Evolutionary conservation across 768 basidiomycete species (phyloP).

Genomic region (Dioszegia aurantiaca): DNA sequence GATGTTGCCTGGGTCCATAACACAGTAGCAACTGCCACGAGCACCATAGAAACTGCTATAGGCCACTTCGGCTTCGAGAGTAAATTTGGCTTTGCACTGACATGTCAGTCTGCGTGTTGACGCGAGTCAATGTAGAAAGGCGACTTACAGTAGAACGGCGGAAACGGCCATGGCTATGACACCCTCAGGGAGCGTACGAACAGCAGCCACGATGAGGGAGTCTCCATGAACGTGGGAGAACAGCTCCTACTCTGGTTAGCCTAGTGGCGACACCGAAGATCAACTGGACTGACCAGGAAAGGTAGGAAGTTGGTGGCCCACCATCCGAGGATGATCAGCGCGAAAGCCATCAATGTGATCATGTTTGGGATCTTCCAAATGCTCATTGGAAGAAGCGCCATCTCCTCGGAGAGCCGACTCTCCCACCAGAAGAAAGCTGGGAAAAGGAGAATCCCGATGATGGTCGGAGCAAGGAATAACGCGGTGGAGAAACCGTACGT

Average conservation of each 20-base stretch:
- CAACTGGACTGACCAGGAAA: constrained; percentile 3
- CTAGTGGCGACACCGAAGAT: background rate
- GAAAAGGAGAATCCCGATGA: constrained; percentile 26
- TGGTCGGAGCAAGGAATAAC: constrained; percentile 27
- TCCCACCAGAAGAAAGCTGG: constrained; percentile 40
- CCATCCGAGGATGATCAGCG: constrained; percentile 28
- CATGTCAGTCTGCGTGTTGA: background rate
- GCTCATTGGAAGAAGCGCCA: constrained; percentile 26
- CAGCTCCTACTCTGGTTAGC: constrained; percentile 12
- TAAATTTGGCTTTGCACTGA: background rate
- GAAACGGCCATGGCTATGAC: constrained; percentile 9
- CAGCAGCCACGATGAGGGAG: constrained; percentile 25
- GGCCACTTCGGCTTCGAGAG: constrained; percentile 11
- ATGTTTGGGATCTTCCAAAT: constrained; percentile 41
- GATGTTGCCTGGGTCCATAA: constrained; percentile 15
- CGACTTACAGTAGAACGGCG: constrained; percentile 16
- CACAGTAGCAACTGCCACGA: constrained; percentile 44
- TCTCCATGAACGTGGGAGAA: constrained; percentile 18
- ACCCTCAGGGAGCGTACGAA: constrained; percentile 28
- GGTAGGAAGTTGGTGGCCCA: constrained; percentile 16
- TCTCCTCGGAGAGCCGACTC: constrained; percentile 5
- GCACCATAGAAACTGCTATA: constrained; percentile 13
- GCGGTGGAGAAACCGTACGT: constrained; percentile 33
- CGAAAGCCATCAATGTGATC: constrained; percentile 23
- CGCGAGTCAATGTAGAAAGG: background rate